Evolutionary conservation across 2,329 filamentous ascomycete species (phyloP).

Genomic region (Talaromyces sp.): DNA sequence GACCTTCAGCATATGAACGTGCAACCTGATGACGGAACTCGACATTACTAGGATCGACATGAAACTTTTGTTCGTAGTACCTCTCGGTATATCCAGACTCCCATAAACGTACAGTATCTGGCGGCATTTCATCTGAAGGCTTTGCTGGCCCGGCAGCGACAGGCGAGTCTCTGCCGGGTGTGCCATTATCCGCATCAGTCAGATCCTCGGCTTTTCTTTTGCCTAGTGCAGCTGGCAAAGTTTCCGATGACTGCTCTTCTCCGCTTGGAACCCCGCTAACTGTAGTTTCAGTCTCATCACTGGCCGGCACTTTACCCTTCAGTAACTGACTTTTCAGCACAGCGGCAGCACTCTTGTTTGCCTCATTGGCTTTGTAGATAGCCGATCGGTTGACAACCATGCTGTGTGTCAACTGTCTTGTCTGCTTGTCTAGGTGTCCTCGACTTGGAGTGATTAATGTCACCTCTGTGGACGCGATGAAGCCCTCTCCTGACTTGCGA

Average conservation of each 20-base stretch:
- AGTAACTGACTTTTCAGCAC: slow-evolving; percentile 79
- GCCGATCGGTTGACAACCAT: slow-evolving; percentile 75
- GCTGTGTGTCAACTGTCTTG: slow-evolving; percentile 71
- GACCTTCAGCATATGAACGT: slow-evolving; percentile 85
- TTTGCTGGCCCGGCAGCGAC: slow-evolving; percentile 47
- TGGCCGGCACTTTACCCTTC: slow-evolving; percentile 26
- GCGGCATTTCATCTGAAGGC: slow-evolving; percentile 60
- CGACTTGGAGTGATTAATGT: slow-evolving; percentile 58
- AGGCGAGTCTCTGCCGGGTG: slow-evolving; percentile 50
- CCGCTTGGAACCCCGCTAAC: slow-evolving; percentile 21
- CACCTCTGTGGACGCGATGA: slow-evolving; percentile 46
- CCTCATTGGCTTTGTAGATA: slow-evolving; percentile 66
- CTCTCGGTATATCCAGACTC: slow-evolving; percentile 92
- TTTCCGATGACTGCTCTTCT: slow-evolving; percentile 27
- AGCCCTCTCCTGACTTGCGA: slow-evolving; percentile 27
- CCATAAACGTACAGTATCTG: slow-evolving; percentile 86
- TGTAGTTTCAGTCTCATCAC: slow-evolving; percentile 27
- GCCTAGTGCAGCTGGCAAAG: slow-evolving; percentile 34
- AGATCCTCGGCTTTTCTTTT: slow-evolving; percentile 69
- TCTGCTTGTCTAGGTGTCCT: slow-evolving; percentile 54
- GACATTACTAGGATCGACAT: slow-evolving; percentile 73
- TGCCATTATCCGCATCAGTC: slow-evolving; percentile 51
- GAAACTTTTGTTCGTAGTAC: slow-evolving; percentile 97
- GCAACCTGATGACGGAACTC: slow-evolving; percentile 88
- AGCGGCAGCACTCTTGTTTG: slow-evolving; percentile 93